Conservation (phyloP, 179 eudicot genomes). For the Carnegiea gigantea region DNA sequence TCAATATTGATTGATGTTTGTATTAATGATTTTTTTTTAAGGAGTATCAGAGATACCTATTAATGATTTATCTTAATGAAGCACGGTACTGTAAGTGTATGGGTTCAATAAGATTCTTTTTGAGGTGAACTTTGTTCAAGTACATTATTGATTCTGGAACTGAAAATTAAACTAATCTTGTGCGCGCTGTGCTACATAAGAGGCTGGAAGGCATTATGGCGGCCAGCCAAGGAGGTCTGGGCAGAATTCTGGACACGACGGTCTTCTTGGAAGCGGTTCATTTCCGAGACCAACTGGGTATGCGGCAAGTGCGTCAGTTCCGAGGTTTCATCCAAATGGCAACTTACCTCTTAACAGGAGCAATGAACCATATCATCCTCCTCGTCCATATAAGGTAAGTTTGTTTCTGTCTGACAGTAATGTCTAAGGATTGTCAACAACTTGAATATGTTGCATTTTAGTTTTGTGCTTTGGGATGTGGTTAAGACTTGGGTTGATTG, state of each 20-base stretch:
- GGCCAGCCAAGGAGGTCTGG: slow-evolving; percentile 64
- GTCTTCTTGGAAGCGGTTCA: slow-evolving; percentile 98
- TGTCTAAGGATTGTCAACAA: neutral
- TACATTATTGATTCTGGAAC: slow-evolving; percentile 14
- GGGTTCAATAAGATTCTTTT: neutral
- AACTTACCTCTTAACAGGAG: slow-evolving; percentile 58
- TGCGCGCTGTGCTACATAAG: slow-evolving; percentile 34
- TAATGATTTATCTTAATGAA: neutral
- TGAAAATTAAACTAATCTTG: neutral
- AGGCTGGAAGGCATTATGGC: slow-evolving; percentile 66
- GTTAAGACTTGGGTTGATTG: neutral
- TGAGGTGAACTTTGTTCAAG: neutral
- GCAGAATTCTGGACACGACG: slow-evolving; percentile 93
- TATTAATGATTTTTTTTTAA: neutral
- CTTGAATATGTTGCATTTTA: neutral
- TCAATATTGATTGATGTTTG: neutral
- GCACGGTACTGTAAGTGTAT: neutral
- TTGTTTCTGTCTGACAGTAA: slow-evolving; percentile 12
- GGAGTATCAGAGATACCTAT: neutral
- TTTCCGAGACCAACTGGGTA: slow-evolving; percentile 85
- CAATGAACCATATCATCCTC: slow-evolving; percentile 95
- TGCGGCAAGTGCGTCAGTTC: slow-evolving; percentile 53
- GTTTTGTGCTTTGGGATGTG: neutral
- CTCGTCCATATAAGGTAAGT: slow-evolving; percentile 88
- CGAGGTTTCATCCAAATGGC: slow-evolving; percentile 62